phyloP scores from a whole-genome alignment of 1,139 yeast genomes.

The Zhuliangozyma blackwelliae region DNA sequence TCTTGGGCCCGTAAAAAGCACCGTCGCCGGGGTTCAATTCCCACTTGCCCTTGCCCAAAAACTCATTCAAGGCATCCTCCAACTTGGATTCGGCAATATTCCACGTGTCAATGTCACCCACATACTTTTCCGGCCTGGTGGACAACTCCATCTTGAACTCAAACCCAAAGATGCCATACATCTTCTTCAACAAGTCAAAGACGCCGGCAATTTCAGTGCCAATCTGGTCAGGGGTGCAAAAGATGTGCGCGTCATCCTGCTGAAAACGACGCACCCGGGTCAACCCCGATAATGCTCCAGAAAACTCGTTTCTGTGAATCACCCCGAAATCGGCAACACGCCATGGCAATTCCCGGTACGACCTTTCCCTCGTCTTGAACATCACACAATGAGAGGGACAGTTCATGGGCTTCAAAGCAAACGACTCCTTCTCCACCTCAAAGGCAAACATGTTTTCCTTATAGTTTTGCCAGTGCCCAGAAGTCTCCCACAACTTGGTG shows the following conservation, averaged over 20 bases:
- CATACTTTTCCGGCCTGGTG: slow-evolving; percentile 89
- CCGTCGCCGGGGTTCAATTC: slow-evolving; percentile 94
- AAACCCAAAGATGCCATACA: slow-evolving; percentile 83
- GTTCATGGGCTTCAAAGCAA: slow-evolving; percentile 95
- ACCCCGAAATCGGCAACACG: slow-evolving; percentile 96
- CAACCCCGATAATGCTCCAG: slow-evolving; percentile 80
- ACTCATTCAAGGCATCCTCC: slow-evolving; percentile 64
- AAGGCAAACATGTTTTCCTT: slow-evolving; percentile 96
- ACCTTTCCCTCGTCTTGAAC: slow-evolving; percentile 82
- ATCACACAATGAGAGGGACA: slow-evolving; percentile 97
- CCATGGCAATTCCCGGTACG: slow-evolving; percentile 92
- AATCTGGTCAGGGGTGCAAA: slow-evolving; percentile 88
- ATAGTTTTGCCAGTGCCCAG: slow-evolving; percentile 98
- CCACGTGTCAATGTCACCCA: slow-evolving; percentile 88
- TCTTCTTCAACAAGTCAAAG: slow-evolving; percentile 71
- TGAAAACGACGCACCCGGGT: slow-evolving; percentile 97
- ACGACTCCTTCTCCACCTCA: slow-evolving; percentile 86
- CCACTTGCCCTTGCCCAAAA: slow-evolving; percentile 78
- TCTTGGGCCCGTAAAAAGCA: slow-evolving; percentile 98
- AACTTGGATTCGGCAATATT: slow-evolving; percentile 77
- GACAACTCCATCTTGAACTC: slow-evolving; percentile 87
- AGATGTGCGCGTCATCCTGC: slow-evolving; percentile 98
- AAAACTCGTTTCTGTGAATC: slow-evolving; percentile 90
- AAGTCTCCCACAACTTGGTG: slow-evolving; percentile 92
- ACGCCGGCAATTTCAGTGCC: slow-evolving; percentile 75